These are phyloP conservation scores for Malus asiatica DNA, from an alignment of 306 rosid genomes.

Conservation along the genomic window DNA sequence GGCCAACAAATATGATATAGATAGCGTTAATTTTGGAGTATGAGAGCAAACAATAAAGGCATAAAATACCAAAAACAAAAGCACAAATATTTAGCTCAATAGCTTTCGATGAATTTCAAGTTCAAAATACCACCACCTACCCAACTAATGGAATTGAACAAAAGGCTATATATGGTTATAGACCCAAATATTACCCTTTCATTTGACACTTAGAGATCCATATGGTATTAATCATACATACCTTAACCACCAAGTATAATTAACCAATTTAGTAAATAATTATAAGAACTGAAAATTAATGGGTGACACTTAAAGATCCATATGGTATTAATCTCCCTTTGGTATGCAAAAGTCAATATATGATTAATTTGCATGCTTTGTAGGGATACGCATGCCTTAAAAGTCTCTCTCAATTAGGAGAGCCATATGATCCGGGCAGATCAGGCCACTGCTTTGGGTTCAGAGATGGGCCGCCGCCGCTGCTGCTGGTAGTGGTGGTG, in stretches of 20 bases:
- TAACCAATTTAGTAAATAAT: constrained; percentile 5
- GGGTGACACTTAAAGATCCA: not conserved
- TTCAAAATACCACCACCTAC: constrained; percentile 11
- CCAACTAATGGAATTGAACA: constrained; percentile 20
- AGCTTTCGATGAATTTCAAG: constrained; percentile 15
- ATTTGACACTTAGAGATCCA: not conserved
- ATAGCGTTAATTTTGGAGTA: too few relatives aligned
- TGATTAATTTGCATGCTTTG: not conserved
- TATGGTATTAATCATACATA: not conserved
- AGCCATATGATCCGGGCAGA: constrained; percentile 22
- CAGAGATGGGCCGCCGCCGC: constrained; percentile 10
- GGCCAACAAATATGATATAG: too few relatives aligned
- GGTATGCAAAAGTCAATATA: not conserved
- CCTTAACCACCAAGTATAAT: constrained; percentile 2
- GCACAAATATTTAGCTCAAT: constrained; percentile 1
- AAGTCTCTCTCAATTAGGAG: constrained; percentile 31
- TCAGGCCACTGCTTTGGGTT: constrained; percentile 36
- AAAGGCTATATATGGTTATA: constrained; percentile 9
- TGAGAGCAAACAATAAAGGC: not conserved
- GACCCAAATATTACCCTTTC: not conserved
- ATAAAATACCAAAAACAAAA: not conserved
- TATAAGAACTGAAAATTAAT: not conserved
- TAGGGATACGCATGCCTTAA: not conserved
- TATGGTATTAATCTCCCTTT: not conserved
- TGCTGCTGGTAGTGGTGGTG: constrained; percentile 2